phyloP scores from a whole-genome alignment of 257 asterid genomes.

The Solanum bulbocastanum region DNA sequence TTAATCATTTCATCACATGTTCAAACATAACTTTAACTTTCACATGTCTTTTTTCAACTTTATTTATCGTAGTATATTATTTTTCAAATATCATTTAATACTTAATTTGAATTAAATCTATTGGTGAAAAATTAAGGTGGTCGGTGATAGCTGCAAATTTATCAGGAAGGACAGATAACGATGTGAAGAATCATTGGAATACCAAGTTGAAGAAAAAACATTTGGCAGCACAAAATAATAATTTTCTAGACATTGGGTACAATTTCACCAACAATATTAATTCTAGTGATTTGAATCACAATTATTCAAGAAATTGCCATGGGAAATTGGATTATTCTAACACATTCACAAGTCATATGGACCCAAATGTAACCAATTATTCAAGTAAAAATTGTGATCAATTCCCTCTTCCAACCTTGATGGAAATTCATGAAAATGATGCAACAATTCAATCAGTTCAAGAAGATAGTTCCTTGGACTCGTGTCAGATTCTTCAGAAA shows the following conservation, averaged over 20 bases:
- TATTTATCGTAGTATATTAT: too few species aligned
- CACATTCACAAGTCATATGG: constrained; percentile 8
- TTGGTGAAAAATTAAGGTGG: constrained; percentile 26
- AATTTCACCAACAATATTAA: background rate
- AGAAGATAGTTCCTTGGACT: background rate
- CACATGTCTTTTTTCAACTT: too few species aligned
- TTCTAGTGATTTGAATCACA: background rate
- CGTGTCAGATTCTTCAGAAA: background rate
- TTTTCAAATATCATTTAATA: background rate
- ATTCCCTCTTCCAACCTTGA: constrained; percentile 15
- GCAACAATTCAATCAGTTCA: background rate
- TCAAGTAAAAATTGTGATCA: background rate
- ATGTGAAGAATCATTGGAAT: constrained; percentile 65
- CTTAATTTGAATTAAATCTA: background rate
- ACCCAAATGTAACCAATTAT: background rate
- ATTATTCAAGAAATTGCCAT: background rate
- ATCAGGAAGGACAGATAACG: constrained; percentile 60
- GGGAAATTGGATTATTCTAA: background rate
- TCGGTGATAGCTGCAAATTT: constrained; percentile 60
- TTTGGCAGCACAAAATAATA: background rate
- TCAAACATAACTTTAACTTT: background rate
- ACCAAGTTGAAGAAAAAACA: constrained; percentile 53
- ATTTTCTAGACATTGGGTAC: background rate
- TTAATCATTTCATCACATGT: too few species aligned
- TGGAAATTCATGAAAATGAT: constrained; percentile 19